Evolutionary conservation across 176 grass and related monocot genomes (phyloP), one percentile per base, ranked within the genome.

Genomic region (Oropetium thomaeum): DNA sequence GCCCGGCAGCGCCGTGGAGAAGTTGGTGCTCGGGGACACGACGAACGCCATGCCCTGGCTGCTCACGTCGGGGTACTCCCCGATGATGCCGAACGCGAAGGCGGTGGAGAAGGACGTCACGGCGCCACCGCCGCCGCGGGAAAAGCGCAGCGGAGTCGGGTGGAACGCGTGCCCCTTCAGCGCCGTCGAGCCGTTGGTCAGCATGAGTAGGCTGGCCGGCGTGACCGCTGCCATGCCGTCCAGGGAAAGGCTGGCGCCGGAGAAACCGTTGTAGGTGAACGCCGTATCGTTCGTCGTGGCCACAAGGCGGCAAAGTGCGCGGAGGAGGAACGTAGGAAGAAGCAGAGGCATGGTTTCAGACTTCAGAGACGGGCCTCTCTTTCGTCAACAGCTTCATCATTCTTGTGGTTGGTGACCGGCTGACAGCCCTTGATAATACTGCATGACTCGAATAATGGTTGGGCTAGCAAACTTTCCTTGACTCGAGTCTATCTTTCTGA

Each of bases 251-350:
- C 81, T 82, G 33, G 71, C 23, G 14, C 71, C 35, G 22, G 59
- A 60, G 82, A 89, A 85, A 33, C 87, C 87, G 66, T 85, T 82
- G 82, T 68, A 89, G 39, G 77, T 66, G 42, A 89, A 89, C 43
- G 13, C 58, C 4, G 55, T 70, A 14, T 87, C 62, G 43, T 69
- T 25, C 76, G 13, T 17, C 26, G 64, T 34, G 57, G 72, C 53
- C 27, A 42, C 26, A 52, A 55, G 70, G 26, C 31, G 38, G 39
- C 13, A 32, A 2, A 60, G 17, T 20, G 48, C 58, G 68, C 71
- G 53, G 49, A 75, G 22, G 14, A 40, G 47, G 47, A 51, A 10
- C 8, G 26, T 10, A 27, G 12, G 23, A 42, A 72, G 41, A 42
- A 72, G 41, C 11, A 34, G 22, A 26, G 44, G 7, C 84, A 87